Conservation (phyloP, 1,284 basidiomycete genomes). For the Tremellales sp. region DNA sequence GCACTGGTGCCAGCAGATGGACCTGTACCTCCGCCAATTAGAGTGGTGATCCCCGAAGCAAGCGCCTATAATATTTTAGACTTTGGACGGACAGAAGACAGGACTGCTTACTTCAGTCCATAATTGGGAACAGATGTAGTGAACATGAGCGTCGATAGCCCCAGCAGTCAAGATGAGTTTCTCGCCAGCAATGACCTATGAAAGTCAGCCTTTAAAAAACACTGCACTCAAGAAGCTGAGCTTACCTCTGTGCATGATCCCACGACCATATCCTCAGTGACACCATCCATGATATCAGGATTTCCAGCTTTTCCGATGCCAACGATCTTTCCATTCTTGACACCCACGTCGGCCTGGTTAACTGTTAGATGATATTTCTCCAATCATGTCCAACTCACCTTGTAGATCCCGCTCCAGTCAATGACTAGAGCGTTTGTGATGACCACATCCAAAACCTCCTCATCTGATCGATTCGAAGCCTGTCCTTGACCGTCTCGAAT, state of each 20-base stretch:
- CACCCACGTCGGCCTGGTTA: conserved; percentile 86
- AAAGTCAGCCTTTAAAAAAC: not conserved
- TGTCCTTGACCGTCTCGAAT: conserved; percentile 98
- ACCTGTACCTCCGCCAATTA: conserved; percentile 91
- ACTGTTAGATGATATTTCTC: conserved; percentile 3
- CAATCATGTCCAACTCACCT: conserved; percentile 53
- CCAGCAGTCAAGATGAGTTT: conserved; percentile 92
- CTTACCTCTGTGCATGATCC: conserved; percentile 75
- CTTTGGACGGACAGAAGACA: not conserved
- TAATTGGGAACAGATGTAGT: conserved; percentile 94
- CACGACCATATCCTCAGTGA: conserved; percentile 69
- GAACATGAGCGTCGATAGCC: conserved; percentile 85
- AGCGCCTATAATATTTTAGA: conserved; percentile 44
- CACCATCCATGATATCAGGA: conserved; percentile 84
- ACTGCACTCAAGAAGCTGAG: not conserved
- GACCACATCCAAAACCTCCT: conserved; percentile 77
- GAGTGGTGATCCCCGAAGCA: conserved; percentile 66
- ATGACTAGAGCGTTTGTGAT: conserved; percentile 93
- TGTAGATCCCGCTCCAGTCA: conserved; percentile 94
- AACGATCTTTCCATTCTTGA: conserved; percentile 76
- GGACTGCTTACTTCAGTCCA: conserved; percentile 56
- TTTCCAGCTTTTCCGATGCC: conserved; percentile 97
- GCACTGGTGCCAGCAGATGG: conserved; percentile 86
- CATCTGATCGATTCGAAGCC: conserved; percentile 66
- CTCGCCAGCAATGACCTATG: conserved; percentile 81